Evolutionary conservation across 2,329 filamentous ascomycete species (phyloP).

Genomic region (Monosporascus ibericus): DNA sequence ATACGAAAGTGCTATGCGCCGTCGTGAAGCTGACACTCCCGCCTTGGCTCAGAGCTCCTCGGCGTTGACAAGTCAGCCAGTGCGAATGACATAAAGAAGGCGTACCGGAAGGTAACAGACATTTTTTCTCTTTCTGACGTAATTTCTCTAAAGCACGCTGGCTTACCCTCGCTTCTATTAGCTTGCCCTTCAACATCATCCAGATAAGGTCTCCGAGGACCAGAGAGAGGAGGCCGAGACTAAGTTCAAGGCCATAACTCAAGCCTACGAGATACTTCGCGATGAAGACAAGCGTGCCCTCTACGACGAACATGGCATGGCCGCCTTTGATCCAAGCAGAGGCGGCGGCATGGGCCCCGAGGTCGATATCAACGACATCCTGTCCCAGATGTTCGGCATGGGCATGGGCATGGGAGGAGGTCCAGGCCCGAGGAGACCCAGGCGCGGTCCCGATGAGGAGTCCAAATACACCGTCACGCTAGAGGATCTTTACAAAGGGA

Average conservation of each 20-base stretch:
- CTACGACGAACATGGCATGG: slow-evolving; percentile 94
- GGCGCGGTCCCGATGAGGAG: slow-evolving; percentile 76
- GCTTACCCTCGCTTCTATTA: slow-evolving; percentile 29
- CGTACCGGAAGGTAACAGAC: slow-evolving; percentile 75
- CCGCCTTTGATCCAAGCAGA: slow-evolving; percentile 77
- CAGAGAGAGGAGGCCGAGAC: slow-evolving; percentile 79
- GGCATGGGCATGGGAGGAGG: slow-evolving; percentile 38
- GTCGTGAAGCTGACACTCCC: slow-evolving; percentile 6
- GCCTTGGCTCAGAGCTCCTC: slow-evolving; percentile 60
- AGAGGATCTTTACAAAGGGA: slow-evolving; percentile 96
- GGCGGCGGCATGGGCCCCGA: slow-evolving; percentile 60
- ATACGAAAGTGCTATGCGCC: background rate
- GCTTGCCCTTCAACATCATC: slow-evolving; percentile 84
- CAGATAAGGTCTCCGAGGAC: slow-evolving; percentile 88
- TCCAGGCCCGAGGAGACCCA: slow-evolving; percentile 50
- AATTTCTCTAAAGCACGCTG: background rate
- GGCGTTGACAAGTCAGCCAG: slow-evolving; percentile 66
- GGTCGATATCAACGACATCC: slow-evolving; percentile 84
- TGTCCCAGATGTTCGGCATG: slow-evolving; percentile 88
- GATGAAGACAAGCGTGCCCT: slow-evolving; percentile 89
- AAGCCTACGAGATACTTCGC: slow-evolving; percentile 95
- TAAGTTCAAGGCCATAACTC: slow-evolving; percentile 87
- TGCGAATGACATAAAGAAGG: slow-evolving; percentile 85
- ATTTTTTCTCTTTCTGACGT: background rate
- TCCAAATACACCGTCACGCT: slow-evolving; percentile 86